These are phyloP conservation scores for Aspergillus unguis DNA, from an alignment of 2,329 filamentous ascomycete species.

Conservation along the genomic window DNA sequence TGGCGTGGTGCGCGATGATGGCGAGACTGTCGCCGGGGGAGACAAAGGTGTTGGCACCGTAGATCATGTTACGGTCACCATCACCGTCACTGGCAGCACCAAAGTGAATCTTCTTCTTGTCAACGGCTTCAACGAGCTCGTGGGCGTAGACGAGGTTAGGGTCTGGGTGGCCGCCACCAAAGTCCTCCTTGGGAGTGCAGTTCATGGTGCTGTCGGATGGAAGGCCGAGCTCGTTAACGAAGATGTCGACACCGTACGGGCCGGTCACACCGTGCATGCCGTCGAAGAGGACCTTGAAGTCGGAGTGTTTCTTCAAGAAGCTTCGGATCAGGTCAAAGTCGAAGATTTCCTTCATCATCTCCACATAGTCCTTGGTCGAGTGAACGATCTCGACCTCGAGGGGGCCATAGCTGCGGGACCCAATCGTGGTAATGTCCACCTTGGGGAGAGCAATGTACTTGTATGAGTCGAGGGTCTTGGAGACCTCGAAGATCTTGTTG, in stretches of 20 bases:
- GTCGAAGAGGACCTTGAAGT: slow-evolving; percentile 97
- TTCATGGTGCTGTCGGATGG: slow-evolving; percentile 77
- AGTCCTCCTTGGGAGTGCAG: slow-evolving; percentile 87
- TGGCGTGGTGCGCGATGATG: slow-evolving; percentile 95
- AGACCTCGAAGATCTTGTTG: slow-evolving; percentile 93
- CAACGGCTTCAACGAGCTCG: slow-evolving; percentile 88
- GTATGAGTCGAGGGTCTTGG: slow-evolving; percentile 86
- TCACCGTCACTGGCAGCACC: slow-evolving; percentile 96
- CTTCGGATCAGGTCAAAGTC: slow-evolving; percentile 94
- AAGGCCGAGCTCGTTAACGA: slow-evolving; percentile 87
- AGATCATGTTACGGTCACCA: slow-evolving; percentile 99
- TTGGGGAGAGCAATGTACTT: slow-evolving; percentile 86
- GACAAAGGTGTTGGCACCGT: slow-evolving; percentile 93
- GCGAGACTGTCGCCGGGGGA: slow-evolving; percentile 95
- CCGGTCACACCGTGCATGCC: slow-evolving; percentile 92
- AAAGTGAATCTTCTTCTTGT: slow-evolving; percentile 88
- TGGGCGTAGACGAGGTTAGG: slow-evolving; percentile 97
- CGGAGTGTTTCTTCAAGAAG: slow-evolving; percentile 79
- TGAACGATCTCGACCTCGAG: slow-evolving; percentile 95
- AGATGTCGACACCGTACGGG: slow-evolving; percentile 91
- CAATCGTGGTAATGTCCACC: slow-evolving; percentile 77
- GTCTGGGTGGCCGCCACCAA: slow-evolving; percentile 95
- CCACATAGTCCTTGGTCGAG: slow-evolving; percentile 84
- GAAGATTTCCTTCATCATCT: slow-evolving; percentile 98
- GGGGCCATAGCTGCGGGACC: slow-evolving; percentile 75